Conservation (phyloP, 352 stramenopile species). For the Pythium oligandrum region DNA sequence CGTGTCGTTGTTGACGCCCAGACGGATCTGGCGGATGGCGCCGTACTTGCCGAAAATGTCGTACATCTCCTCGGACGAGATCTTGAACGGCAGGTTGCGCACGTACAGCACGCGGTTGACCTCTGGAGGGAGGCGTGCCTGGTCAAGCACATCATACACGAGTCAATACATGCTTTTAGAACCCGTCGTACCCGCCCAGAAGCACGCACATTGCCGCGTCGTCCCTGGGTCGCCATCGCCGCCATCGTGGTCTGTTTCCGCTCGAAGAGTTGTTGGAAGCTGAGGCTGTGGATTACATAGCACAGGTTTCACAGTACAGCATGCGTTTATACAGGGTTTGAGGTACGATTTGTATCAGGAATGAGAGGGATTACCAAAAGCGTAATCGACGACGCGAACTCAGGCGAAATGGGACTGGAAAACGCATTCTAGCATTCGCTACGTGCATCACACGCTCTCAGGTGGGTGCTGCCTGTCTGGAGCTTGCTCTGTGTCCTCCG, state of each 20-base stretch:
- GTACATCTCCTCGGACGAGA: constrained; percentile 98
- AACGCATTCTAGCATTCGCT: no score
- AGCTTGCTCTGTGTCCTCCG: background rate
- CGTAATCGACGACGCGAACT: background rate
- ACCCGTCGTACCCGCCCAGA: background rate
- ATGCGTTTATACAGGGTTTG: background rate
- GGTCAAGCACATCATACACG: constrained; percentile 1
- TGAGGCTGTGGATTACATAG: background rate
- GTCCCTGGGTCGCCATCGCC: constrained; percentile 50
- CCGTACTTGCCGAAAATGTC: constrained; percentile 99
- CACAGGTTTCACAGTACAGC: background rate
- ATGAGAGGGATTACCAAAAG: background rate
- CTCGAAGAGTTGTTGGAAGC: background rate
- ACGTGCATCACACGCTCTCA: background rate
- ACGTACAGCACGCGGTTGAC: constrained; percentile 98
- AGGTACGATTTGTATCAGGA: background rate
- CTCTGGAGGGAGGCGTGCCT: constrained; percentile 93
- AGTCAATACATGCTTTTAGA: background rate
- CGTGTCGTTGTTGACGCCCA: constrained; percentile 95
- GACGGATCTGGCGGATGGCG: constrained; percentile 96
- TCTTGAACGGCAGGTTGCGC: constrained; percentile 98
- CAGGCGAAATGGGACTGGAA: no score
- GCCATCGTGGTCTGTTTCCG: constrained; percentile 18
- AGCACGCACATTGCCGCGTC: constrained; percentile 52
- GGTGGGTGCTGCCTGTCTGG: background rate